Base-by-base conservation (phyloP, 495 filamentous ascomycete species). In the Polyplosphaeria fusca region DNA sequence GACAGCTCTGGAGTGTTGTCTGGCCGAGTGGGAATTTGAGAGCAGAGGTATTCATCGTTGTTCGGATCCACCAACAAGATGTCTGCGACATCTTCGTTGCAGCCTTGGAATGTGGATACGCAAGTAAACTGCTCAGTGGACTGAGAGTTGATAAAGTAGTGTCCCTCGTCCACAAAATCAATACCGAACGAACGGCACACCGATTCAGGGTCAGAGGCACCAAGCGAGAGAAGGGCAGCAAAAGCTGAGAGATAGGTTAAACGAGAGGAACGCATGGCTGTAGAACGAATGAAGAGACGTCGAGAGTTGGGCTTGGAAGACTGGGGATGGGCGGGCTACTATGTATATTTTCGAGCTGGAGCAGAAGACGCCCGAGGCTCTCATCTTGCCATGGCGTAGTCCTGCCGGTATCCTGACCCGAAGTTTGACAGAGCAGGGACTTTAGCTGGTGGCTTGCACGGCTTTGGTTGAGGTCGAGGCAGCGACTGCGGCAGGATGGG, bases 61-160 rank as follows among this genome's bases (percentile, higher is more conserved):
- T 58, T 51, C 0, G 70, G 68, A 43, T 70, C 69, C 11, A 69
- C 66, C 4, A 73, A 46, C 20, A 73, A 60, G 38, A 69, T 68
- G 28, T 67, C 39, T 28, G 67, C 61, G 35, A 54, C 43, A 30
- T 64, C 67, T 38, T 56, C 53, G 38, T 61, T 49, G 52, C 70
- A 72, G 28, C 66, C 68, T 51, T 63, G 28, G 39, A 71, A 73
- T 22, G 68, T 56, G 9, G 63, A 65, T 5, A 68, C 67, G 44
- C 61, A 68, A 2, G 69, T 73, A 40, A 71, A 72, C 16, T 38
- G 43, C 20, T 68, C 68, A 7, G 26, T 52, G 0, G 68, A 71
- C 7, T 65, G 47, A 11, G 61, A 58, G 55, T 71, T 72, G 47
- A 70, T 68, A 48, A 71, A 72, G 50, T 71, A 72, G 26, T 46